phyloP scores from a whole-genome alignment of 164 flowering plant species.

The Cinnamomum chago region DNA sequence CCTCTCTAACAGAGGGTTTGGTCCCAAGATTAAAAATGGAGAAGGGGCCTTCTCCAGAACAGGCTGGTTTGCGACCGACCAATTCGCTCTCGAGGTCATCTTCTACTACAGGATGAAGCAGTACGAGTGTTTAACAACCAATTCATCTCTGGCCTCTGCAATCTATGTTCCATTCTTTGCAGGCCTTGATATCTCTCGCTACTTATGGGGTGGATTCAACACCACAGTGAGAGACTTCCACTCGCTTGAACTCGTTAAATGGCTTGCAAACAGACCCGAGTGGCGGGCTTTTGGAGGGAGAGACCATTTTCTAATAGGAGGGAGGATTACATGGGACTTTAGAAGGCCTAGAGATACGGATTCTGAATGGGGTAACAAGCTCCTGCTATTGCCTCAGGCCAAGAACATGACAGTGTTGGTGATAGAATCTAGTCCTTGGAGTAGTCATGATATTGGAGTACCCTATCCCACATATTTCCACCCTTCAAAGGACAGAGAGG shows the following conservation, averaged over 20 bases:
- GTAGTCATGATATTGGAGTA: constrained; percentile 42
- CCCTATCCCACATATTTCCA: constrained; percentile 87
- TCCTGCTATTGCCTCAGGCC: constrained; percentile 45
- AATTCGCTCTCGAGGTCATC: constrained; percentile 59
- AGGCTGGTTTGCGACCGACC: constrained; percentile 70
- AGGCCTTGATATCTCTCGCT: constrained; percentile 56
- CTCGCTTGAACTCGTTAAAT: constrained; percentile 34
- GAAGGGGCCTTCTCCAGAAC: constrained; percentile 32
- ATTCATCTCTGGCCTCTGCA: constrained; percentile 60
- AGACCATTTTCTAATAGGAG: constrained; percentile 74
- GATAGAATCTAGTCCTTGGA: constrained; percentile 62
- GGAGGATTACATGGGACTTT: constrained; percentile 73
- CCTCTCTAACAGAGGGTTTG: constrained; percentile 50
- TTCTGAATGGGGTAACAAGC: constrained; percentile 63
- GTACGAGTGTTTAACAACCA: constrained; percentile 53
- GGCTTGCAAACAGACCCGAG: constrained; percentile 44
- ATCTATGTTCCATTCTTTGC: constrained; percentile 66
- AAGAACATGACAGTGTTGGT: constrained; percentile 53
- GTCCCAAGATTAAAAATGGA: constrained; percentile 33
- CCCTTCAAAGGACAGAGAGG: constrained; percentile 46
- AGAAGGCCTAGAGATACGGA: constrained; percentile 27
- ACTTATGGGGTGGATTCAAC: constrained; percentile 41
- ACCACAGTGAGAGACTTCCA: constrained; percentile 31
- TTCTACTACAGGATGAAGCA: constrained; percentile 69
- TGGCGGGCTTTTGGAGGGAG: constrained; percentile 55